A percentile compares a stretch with the other conserved stretches of the same genome.
These are phyloP conservation scores for Coprinellus aureogranulatus DNA, from an alignment of 768 basidiomycete species.

Conservation along the genomic window DNA sequence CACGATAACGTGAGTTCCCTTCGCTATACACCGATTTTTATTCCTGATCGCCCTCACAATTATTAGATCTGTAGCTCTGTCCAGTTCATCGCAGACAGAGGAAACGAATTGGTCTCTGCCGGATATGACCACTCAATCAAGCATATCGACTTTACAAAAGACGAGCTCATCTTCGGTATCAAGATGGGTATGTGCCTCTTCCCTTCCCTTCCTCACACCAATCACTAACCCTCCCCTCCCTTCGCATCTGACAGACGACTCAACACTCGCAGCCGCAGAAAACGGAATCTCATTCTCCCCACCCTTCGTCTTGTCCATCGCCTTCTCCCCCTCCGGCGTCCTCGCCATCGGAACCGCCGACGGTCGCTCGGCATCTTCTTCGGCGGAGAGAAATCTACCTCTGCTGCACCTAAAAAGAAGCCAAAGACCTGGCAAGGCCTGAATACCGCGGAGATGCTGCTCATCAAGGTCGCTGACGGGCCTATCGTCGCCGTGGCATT, in stretches of 20 bases:
- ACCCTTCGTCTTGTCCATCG: constrained; percentile 67
- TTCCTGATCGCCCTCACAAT: too few relatives aligned
- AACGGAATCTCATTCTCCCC: constrained; percentile 63
- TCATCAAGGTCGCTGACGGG: constrained; percentile 61
- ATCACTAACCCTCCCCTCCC: neutral
- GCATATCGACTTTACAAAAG: constrained; percentile 64
- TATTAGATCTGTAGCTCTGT: constrained; percentile 74
- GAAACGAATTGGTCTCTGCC: constrained; percentile 70
- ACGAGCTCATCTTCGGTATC: constrained; percentile 53
- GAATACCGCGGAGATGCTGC: constrained; percentile 40
- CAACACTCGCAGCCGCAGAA: constrained; percentile 19
- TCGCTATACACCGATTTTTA: neutral
- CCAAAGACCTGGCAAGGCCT: constrained; percentile 75
- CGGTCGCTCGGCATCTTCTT: constrained; percentile 69
- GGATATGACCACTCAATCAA: constrained; percentile 71
- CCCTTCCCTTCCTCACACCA: neutral
- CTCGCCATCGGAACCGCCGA: constrained; percentile 75
- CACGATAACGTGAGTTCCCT: constrained; percentile 56
- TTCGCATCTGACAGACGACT: neutral
- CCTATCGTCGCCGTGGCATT: constrained; percentile 73
- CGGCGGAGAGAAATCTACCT: constrained; percentile 61
- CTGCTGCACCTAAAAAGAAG: constrained; percentile 38
- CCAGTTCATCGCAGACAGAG: constrained; percentile 68
- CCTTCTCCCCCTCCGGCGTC: constrained; percentile 56
- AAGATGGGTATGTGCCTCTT: constrained; percentile 49